A percentile compares a stretch with the other conserved stretches of the same genome.
Evolutionary conservation across 345 rosid genomes (phyloP).

Genomic region (Murraya koenigii): DNA sequence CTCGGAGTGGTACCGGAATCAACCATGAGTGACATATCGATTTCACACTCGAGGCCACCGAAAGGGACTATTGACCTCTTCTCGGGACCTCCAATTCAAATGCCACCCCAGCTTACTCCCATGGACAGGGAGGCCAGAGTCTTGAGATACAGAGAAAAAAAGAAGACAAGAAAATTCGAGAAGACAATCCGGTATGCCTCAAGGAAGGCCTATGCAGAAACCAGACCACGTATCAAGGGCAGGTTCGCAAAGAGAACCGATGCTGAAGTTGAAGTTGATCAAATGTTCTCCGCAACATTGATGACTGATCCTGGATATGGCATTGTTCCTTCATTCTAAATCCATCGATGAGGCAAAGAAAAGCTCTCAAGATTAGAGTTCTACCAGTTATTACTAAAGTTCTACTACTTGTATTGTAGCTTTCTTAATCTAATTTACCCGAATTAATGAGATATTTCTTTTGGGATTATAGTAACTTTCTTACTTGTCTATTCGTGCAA

Average conservation of each 20-base stretch:
- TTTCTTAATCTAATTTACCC: slow-evolving; percentile 19
- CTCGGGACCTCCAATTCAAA: slow-evolving; percentile 45
- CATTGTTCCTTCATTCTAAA: slow-evolving; percentile 72
- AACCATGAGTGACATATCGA: slow-evolving; percentile 53
- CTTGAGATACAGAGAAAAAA: slow-evolving; percentile 89
- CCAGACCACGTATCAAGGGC: slow-evolving; percentile 90
- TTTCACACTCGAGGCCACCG: slow-evolving; percentile 43
- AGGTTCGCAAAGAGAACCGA: slow-evolving; percentile 81
- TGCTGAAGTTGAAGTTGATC: slow-evolving; percentile 58
- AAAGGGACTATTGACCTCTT: slow-evolving; percentile 63
- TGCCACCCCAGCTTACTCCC: slow-evolving; percentile 64
- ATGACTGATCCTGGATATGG: slow-evolving; percentile 58
- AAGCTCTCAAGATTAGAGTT: slow-evolving; percentile 1
- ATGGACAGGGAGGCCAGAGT: slow-evolving; percentile 93
- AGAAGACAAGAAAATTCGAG: slow-evolving; percentile 82
- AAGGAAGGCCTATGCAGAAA: slow-evolving; percentile 94
- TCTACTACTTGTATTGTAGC: slow-evolving; percentile 17
- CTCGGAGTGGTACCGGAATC: slow-evolving; percentile 72
- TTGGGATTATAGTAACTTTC: slow-evolving; percentile 15
- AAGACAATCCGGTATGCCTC: slow-evolving; percentile 98
- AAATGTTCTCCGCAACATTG: slow-evolving; percentile 52
- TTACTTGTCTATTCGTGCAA: slow-evolving; percentile 11
- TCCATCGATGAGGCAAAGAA: background rate
- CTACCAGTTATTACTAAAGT: slow-evolving; percentile 17
- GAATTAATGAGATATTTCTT: slow-evolving; percentile 15